Conservation (phyloP, 805 yeast genomes). For the Metschnikowia kofuensis region DNA sequence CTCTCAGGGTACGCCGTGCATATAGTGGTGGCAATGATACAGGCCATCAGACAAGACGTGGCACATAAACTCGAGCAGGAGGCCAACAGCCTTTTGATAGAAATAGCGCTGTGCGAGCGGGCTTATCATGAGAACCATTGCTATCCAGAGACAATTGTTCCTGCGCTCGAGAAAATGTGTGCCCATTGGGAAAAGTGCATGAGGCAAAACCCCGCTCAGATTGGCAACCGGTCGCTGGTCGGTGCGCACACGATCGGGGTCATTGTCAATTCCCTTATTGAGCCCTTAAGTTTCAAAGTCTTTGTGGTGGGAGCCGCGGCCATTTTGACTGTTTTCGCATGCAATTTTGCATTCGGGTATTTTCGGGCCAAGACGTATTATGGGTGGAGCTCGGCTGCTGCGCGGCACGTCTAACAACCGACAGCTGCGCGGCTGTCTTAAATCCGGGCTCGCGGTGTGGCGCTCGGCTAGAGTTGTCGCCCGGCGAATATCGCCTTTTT, state of each 20-base stretch:
- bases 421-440: background rate
- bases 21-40: conserved; percentile 41
- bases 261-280: conserved; percentile 58
- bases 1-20: conserved; percentile 46
- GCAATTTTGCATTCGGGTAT: conserved; percentile 67
- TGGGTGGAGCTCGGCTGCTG: conserved; percentile 23
- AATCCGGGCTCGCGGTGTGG: background rate
- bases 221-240: conserved; percentile 50
- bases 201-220: conserved; percentile 51
- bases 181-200: conserved; percentile 64
- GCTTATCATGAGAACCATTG: conserved; percentile 57
- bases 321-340: conserved; percentile 48
- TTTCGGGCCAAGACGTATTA: conserved; percentile 53
- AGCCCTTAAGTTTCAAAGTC: conserved; percentile 65
- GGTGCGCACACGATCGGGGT: conserved; percentile 64
- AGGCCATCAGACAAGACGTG: conserved; percentile 55
- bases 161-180: conserved; percentile 59
- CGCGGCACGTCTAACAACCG: conserved; percentile 9
- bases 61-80: conserved; percentile 47
- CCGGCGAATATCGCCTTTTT: background rate
- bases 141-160: conserved; percentile 50
- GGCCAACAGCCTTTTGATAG: conserved; percentile 43
- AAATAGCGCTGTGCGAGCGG: conserved; percentile 52
- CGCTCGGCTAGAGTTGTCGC: background rate
- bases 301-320: conserved; percentile 43